These are phyloP conservation scores for Neurospora sp. DNA, from an alignment of 495 filamentous ascomycete genomes.

Conservation along the genomic window DNA sequence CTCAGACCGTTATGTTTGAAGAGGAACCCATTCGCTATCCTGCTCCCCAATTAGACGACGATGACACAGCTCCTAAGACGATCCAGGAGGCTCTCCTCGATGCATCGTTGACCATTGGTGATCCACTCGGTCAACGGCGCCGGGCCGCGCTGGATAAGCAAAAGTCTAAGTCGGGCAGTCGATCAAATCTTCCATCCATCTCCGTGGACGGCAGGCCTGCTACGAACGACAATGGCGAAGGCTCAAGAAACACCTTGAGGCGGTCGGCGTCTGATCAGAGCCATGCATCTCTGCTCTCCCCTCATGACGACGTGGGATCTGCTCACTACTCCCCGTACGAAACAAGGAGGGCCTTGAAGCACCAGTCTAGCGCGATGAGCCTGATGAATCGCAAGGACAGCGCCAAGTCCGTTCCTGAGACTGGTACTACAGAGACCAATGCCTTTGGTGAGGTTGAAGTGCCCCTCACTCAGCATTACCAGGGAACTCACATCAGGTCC, in stretches of 20 bases:
- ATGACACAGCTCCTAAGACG: conserved; percentile 50
- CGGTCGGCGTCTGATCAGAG: conserved; percentile 20
- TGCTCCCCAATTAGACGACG: conserved; percentile 8
- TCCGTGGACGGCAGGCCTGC: conserved; percentile 21
- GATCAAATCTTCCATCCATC: conserved; percentile 12
- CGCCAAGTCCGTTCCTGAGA: conserved; percentile 74
- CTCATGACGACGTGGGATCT: conserved; percentile 22
- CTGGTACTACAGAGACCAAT: conserved; percentile 63
- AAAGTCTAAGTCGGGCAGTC: conserved; percentile 13
- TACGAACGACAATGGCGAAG: conserved; percentile 11
- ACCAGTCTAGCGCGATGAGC: conserved; percentile 72
- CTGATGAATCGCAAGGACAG: conserved; percentile 70
- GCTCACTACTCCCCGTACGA: conserved; percentile 31
- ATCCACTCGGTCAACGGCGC: conserved; percentile 46
- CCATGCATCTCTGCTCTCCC: conserved; percentile 8
- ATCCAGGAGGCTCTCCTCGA: conserved; percentile 88
- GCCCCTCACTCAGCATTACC: conserved; percentile 40
- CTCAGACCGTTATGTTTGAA: conserved; percentile 89
- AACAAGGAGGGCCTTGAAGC: conserved; percentile 33
- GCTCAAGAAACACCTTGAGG: conserved; percentile 20
- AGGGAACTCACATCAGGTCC: background rate
- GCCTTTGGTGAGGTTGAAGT: conserved; percentile 81
- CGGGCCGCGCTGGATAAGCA: conserved; percentile 43
- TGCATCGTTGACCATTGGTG: conserved; percentile 81
- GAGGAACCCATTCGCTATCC: conserved; percentile 37